A percentile compares a stretch with the other conserved stretches of the same genome.
phyloP scores from a whole-genome alignment of 306 rosid genomes.

The Rosa rugosa region DNA sequence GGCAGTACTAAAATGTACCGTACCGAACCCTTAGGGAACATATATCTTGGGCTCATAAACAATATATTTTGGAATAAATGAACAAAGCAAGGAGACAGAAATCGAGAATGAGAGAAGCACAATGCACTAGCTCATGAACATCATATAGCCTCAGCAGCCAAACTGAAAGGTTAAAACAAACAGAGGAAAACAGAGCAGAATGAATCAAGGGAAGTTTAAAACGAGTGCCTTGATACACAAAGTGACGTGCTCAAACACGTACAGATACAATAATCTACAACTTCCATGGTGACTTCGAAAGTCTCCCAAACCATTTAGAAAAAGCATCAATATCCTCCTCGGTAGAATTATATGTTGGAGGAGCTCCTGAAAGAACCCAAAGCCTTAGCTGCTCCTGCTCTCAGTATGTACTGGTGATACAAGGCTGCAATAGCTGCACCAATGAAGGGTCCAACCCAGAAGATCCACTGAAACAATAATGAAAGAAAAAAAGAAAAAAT shows the following conservation, averaged over 20 bases:
- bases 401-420: constrained; percentile 39
- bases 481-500: too few relatives aligned
- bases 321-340: background rate
- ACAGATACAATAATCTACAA: background rate
- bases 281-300: background rate
- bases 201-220: constrained; percentile 21
- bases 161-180: background rate
- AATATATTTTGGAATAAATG: too few relatives aligned
- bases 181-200: background rate
- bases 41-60: too few relatives aligned
- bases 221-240: constrained; percentile 9
- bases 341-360: constrained; percentile 5
- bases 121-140: too few relatives aligned
- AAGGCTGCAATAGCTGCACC: constrained; percentile 52
- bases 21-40: too few relatives aligned
- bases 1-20: too few relatives aligned
- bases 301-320: background rate
- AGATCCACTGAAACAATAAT: constrained; percentile 31
- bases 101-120: too few relatives aligned
- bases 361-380: constrained; percentile 45
- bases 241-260: background rate
- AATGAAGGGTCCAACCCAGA: constrained; percentile 45
- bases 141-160: too few relatives aligned
- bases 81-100: too few relatives aligned
- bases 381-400: constrained; percentile 47